Evolutionary conservation across 352 stramenopile species (phyloP).

Genomic region (Phytophthora crassamura): DNA sequence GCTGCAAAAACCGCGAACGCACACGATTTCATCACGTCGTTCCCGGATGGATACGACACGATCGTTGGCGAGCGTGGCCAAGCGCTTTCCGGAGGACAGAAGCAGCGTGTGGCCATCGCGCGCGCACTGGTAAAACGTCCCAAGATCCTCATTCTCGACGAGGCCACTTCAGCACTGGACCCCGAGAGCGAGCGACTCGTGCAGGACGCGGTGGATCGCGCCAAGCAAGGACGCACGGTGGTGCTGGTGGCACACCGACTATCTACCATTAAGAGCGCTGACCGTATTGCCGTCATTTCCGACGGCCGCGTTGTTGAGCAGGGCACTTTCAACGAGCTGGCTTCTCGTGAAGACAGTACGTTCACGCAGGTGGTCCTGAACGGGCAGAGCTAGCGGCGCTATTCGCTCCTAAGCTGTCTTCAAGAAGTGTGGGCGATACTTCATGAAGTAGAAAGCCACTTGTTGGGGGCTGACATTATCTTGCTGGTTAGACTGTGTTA

Average conservation of each 20-base stretch:
- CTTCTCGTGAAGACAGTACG: conserved; percentile 63
- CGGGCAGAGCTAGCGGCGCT: conserved; percentile 49
- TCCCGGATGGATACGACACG: conserved; percentile 82
- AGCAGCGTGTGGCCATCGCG: conserved; percentile 83
- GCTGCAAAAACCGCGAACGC: conserved; percentile 78
- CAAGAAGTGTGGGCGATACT: conserved; percentile 12
- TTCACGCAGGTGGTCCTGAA: conserved; percentile 83
- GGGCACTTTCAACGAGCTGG: conserved; percentile 74
- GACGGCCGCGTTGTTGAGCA: conserved; percentile 89
- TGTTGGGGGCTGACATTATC: conserved; percentile 23
- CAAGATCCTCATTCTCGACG: conserved; percentile 81
- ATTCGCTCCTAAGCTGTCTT: conserved; percentile 9
- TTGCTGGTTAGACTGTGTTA: conserved; percentile 8
- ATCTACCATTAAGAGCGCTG: conserved; percentile 92
- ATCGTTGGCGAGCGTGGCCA: conserved; percentile 77
- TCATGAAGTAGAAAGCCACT: conserved; percentile 13
- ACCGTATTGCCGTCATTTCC: conserved; percentile 92
- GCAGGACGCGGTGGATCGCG: conserved; percentile 77
- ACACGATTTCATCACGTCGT: conserved; percentile 80
- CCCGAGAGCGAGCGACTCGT: conserved; percentile 80
- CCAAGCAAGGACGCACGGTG: conserved; percentile 92
- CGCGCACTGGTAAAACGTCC: conserved; percentile 77
- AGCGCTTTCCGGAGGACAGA: conserved; percentile 78
- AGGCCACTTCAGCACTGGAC: conserved; percentile 81
- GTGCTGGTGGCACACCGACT: conserved; percentile 98